A percentile compares a stretch with the other conserved stretches of the same genome.
Conservation (phyloP, 2,329 filamentous ascomycete species). For the Neurospora sp. region DNA sequence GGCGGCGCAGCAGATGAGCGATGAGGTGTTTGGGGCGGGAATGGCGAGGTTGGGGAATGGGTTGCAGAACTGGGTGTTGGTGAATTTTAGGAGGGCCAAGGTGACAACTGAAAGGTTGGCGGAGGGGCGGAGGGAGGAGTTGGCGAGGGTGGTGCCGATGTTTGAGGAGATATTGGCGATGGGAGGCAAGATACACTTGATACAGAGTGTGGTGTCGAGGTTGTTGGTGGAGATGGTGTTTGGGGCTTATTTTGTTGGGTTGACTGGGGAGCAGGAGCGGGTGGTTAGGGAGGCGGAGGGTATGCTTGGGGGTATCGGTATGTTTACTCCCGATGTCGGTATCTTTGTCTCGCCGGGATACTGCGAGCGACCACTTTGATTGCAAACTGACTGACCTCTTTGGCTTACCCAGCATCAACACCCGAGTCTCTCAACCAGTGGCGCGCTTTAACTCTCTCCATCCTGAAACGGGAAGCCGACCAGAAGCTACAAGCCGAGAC, state of each 20-base stretch:
- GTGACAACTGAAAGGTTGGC: conserved; percentile 22
- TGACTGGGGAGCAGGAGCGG: conserved; percentile 42
- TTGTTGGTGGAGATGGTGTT: conserved; percentile 54
- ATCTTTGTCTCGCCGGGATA: no score
- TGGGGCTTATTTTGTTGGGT: conserved; percentile 51
- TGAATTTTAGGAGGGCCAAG: conserved; percentile 55
- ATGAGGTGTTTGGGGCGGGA: conserved; percentile 54
- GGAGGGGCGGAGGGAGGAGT: conserved; percentile 17
- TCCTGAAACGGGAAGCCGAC: conserved; percentile 44
- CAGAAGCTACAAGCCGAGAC: conserved; percentile 38
- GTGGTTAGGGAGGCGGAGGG: conserved; percentile 41
- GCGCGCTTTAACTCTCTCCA: conserved; percentile 53
- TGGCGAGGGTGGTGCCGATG: conserved; percentile 43
- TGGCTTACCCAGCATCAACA: conserved; percentile 17
- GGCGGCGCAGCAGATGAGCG: conserved; percentile 53
- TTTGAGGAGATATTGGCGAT: conserved; percentile 41
- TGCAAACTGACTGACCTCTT: neutral
- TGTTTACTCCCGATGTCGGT: conserved; percentile 1
- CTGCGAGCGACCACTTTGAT: no score
- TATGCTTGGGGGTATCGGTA: conserved; percentile 33
- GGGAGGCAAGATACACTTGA: conserved; percentile 47
- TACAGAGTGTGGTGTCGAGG: conserved; percentile 51
- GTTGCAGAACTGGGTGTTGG: conserved; percentile 65
- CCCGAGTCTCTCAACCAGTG: conserved; percentile 52
- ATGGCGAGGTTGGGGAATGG: conserved; percentile 55